A percentile compares a stretch with the other conserved stretches of the same genome.
Conservation (phyloP, 2,329 filamentous ascomycete species). For the Metarhizium guizhouense region DNA sequence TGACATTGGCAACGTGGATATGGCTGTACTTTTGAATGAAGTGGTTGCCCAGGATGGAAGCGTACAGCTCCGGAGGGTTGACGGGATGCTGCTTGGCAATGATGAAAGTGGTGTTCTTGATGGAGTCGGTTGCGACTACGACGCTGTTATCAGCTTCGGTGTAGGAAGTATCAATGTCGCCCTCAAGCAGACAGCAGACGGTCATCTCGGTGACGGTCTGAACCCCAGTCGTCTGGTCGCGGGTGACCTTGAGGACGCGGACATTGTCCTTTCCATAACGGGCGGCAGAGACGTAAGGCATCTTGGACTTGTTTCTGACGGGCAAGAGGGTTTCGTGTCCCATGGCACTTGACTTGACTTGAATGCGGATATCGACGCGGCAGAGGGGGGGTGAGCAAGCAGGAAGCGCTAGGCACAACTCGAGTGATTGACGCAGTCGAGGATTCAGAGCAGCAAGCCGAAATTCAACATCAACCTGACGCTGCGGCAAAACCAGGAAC, state of each 20-base stretch:
- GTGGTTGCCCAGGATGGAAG: conserved; percentile 74
- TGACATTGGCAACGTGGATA: conserved; percentile 77
- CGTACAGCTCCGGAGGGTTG: conserved; percentile 87
- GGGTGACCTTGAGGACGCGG: conserved; percentile 90
- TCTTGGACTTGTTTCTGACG: conserved; percentile 18
- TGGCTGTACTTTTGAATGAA: conserved; percentile 84
- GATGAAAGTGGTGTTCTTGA: conserved; percentile 97
- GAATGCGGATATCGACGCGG: background rate
- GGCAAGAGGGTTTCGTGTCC: background rate
- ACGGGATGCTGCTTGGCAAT: conserved; percentile 90
- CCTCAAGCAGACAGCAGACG: conserved; percentile 84
- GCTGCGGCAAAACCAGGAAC: background rate
- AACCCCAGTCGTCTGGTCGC: conserved; percentile 62
- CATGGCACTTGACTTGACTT: background rate
- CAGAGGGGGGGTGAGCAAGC: background rate
- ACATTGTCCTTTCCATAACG: conserved; percentile 96
- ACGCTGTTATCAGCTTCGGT: conserved; percentile 90
- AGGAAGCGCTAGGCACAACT: background rate
- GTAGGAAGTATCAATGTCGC: conserved; percentile 84
- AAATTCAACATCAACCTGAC: background rate
- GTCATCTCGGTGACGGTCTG: conserved; percentile 94
- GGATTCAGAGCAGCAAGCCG: background rate
- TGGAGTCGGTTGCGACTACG: conserved; percentile 91
- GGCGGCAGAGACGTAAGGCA: conserved; percentile 53
- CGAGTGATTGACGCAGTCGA: background rate